A percentile compares a stretch with the other conserved stretches of the same genome.
Conservation (phyloP, 2,329 filamentous ascomycete species). For the Plenodomus biglobosus region DNA sequence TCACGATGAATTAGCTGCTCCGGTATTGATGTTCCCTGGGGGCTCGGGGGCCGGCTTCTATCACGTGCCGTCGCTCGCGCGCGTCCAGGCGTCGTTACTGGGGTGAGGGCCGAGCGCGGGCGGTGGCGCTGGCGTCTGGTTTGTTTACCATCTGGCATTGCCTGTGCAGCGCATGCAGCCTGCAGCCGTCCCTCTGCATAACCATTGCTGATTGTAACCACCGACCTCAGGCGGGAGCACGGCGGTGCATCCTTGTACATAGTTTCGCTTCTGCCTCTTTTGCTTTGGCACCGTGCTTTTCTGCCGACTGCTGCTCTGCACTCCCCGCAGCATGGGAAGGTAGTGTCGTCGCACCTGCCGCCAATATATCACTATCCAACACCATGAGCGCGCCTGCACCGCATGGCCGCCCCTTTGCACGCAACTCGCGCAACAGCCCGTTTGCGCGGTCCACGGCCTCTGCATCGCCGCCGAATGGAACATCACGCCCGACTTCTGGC, state of each 20-base stretch:
- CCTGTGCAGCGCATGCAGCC: constrained; percentile 8
- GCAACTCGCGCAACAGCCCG: constrained; percentile 71
- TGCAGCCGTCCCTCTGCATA: constrained; percentile 16
- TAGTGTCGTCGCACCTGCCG: constrained; percentile 27
- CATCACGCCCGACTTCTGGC: constrained; percentile 74
- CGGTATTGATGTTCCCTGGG: too few relatives aligned
- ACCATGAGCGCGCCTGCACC: constrained; percentile 59
- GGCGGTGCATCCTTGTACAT: constrained; percentile 32
- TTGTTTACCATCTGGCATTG: constrained; percentile 12
- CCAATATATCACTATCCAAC: constrained; percentile 13
- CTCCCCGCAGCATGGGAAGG: constrained; percentile 29
- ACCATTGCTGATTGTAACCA: constrained; percentile 7
- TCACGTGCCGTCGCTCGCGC: too few relatives aligned
- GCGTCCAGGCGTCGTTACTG: constrained; percentile 7
- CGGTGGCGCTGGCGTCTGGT: background rate
- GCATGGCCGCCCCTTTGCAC: constrained; percentile 63
- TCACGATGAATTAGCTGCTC: too few relatives aligned
- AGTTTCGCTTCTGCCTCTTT: constrained; percentile 19
- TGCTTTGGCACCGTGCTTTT: constrained; percentile 8
- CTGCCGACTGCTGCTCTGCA: constrained; percentile 5
- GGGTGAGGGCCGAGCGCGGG: constrained; percentile 9
- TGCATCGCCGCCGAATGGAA: constrained; percentile 50
- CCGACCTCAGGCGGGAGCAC: constrained; percentile 9
- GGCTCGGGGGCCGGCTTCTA: too few relatives aligned
- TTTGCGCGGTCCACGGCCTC: constrained; percentile 64